A percentile compares a stretch with the other conserved stretches of the same genome.
Conservation (phyloP, 805 yeast genomes). For the Myxozyma monticola region DNA sequence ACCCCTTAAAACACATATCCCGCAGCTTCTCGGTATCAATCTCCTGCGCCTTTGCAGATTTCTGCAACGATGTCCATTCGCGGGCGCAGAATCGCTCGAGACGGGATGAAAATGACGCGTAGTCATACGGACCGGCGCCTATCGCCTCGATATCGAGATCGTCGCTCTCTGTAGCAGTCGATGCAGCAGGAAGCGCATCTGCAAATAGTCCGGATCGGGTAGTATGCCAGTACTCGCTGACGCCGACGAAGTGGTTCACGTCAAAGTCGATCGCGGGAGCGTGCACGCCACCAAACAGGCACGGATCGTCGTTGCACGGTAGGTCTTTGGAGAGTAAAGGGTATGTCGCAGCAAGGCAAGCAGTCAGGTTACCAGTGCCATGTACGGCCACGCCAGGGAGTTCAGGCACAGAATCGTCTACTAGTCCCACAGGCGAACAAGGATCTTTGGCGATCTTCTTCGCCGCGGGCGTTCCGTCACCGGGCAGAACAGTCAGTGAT, state of each 20-base stretch:
- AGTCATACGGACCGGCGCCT: conserved; percentile 80
- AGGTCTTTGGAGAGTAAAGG: conserved; percentile 75
- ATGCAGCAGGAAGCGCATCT: conserved; percentile 11
- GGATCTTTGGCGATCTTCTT: conserved; percentile 39
- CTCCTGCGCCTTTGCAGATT: conserved; percentile 52
- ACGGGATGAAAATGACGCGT: conserved; percentile 60
- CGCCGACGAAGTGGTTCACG: conserved; percentile 82
- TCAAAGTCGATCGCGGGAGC: conserved; percentile 84
- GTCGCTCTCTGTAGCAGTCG: neutral
- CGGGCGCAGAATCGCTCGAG: conserved; percentile 73
- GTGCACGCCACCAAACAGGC: conserved; percentile 92
- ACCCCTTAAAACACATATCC: conserved; percentile 89
- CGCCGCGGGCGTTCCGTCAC: neutral
- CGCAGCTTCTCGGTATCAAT: conserved; percentile 60
- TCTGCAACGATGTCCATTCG: conserved; percentile 60
- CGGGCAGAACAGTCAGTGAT: conserved; percentile 22
- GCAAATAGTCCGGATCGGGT: conserved; percentile 19
- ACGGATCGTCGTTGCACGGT: conserved; percentile 85
- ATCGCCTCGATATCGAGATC: neutral
- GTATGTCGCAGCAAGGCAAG: conserved; percentile 68
- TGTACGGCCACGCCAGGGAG: conserved; percentile 41
- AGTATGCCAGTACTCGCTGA: conserved; percentile 97
- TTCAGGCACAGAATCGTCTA: conserved; percentile 38
- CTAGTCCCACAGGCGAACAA: conserved; percentile 46
- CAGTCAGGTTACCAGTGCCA: conserved; percentile 79